These are phyloP conservation scores for Pseudogymnoascus sp. DNA, from an alignment of 2,329 filamentous ascomycete species.

Conservation along the genomic window DNA sequence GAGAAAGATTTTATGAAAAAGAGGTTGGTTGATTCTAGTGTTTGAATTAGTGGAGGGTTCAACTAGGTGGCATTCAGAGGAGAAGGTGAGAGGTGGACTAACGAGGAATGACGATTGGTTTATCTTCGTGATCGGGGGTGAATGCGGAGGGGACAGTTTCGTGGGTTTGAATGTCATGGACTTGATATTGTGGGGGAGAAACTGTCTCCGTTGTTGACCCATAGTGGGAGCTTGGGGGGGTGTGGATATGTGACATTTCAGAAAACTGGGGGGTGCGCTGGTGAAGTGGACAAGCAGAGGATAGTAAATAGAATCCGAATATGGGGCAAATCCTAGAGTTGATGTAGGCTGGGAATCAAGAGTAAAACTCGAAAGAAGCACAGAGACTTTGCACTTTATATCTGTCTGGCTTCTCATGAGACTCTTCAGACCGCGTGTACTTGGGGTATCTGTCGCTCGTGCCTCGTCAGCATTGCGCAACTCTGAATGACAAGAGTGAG, in stretches of 20 bases:
- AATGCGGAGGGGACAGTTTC: too few relatives aligned
- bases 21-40: constrained; percentile 16
- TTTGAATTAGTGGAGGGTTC: not conserved
- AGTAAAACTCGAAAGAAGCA: not conserved
- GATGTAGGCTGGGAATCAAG: not conserved
- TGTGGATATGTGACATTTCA: not conserved
- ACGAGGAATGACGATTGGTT: constrained; percentile 16
- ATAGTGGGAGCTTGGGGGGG: not conserved
- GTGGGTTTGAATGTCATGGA: not conserved
- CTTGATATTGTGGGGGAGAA: not conserved
- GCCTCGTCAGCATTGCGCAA: not conserved
- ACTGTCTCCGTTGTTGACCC: not conserved
- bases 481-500: not conserved
- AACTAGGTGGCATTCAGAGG: not conserved
- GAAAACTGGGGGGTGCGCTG: not conserved
- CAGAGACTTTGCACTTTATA: not conserved
- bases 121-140: not conserved
- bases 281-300: too few relatives aligned
- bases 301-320: not conserved
- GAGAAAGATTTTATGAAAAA: constrained; percentile 19
- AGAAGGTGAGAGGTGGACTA: not conserved
- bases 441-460: not conserved
- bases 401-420: not conserved
- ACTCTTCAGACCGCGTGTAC: not conserved
- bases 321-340: not conserved